Conservation (phyloP, 73 alveolate genomes). For the Halteria grandinella region DNA sequence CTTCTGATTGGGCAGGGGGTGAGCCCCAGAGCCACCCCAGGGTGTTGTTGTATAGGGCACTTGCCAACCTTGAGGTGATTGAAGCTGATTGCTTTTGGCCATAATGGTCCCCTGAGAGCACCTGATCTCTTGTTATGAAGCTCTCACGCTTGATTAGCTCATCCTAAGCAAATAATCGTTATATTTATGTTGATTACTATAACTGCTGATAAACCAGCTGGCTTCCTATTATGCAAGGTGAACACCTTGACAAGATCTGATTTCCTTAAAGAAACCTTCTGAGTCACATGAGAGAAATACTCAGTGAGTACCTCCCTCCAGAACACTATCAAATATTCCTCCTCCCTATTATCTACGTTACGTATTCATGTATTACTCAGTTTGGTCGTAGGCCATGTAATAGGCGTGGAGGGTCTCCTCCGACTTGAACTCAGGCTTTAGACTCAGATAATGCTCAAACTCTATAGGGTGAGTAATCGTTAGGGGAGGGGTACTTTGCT, state of each 20-base stretch:
- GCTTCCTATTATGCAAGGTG: slow-evolving; percentile 38
- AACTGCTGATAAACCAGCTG: slow-evolving; percentile 22
- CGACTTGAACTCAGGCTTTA: no score
- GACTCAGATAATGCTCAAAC: no score
- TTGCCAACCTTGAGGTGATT: slow-evolving; percentile 15
- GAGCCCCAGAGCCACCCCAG: slow-evolving; percentile 27
- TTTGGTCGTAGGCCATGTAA: no score
- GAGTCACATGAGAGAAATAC: slow-evolving; percentile 4
- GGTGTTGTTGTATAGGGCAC: slow-evolving; percentile 13
- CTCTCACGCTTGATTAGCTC: slow-evolving; percentile 14
- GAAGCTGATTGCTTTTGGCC: not conserved
- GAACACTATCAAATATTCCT: slow-evolving; percentile 30
- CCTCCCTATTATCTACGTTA: not conserved
- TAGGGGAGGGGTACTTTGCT: no score
- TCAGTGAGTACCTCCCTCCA: slow-evolving; percentile 42
- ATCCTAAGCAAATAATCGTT: not conserved
- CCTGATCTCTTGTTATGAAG: slow-evolving; percentile 8
- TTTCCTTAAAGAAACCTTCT: not conserved
- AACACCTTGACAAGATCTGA: slow-evolving; percentile 14
- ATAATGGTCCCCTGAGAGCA: slow-evolving; percentile 8
- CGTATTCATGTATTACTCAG: not conserved
- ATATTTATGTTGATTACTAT: not conserved
- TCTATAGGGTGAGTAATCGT: no score
- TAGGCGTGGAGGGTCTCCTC: no score
- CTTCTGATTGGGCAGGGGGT: not conserved